Percentiles rank a stretch among this genome's conserved stretches.
Conservation (phyloP, 2,329 filamentous ascomycete genomes). For the Coniochaeta hoffmannii region DNA sequence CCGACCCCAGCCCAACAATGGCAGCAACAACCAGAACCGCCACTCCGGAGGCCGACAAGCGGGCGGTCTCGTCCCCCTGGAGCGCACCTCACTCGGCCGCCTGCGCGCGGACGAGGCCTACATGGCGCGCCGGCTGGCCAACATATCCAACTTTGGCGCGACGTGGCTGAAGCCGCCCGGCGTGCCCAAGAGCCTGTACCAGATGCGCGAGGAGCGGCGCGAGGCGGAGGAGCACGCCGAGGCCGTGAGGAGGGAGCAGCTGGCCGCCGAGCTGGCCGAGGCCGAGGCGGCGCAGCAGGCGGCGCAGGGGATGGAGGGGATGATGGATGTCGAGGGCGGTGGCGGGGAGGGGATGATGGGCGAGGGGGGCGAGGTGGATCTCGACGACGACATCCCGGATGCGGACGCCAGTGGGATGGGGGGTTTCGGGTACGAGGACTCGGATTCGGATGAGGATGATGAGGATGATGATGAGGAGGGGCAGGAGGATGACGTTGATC, state of each 20-base stretch:
- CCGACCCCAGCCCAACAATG: conserved; percentile 16
- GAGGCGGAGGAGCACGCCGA: conserved; percentile 83
- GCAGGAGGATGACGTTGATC: conserved; percentile 28
- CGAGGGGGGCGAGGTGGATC: conserved; percentile 43
- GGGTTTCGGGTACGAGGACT: too few relatives aligned
- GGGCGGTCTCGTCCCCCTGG: conserved; percentile 32
- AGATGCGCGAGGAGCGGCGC: conserved; percentile 79
- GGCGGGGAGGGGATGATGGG: conserved; percentile 36
- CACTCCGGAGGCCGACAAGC: conserved; percentile 2
- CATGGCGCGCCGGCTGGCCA: conserved; percentile 67
- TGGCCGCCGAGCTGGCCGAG: conserved; percentile 68
- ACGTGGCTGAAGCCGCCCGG: conserved; percentile 88
- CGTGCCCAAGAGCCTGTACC: conserved; percentile 80
- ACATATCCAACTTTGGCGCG: conserved; percentile 80
- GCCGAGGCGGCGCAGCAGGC: conserved; percentile 44
- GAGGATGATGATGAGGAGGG: conserved; percentile 34
- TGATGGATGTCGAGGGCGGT: conserved; percentile 28
- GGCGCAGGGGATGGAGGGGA: conserved; percentile 24
- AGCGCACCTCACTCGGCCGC: conserved; percentile 57
- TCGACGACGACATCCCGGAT: conserved; percentile 70
- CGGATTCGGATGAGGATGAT: conserved; percentile 37
- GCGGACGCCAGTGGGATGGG: conserved; percentile 33
- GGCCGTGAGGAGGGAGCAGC: conserved; percentile 61
- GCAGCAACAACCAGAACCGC: conserved; percentile 16
- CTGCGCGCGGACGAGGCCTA: conserved; percentile 71